Evolutionary conservation across 208 protist species (phyloP), one percentile per base, ranked within the genome.

Genomic region (Zelonia costaricensis): DNA sequence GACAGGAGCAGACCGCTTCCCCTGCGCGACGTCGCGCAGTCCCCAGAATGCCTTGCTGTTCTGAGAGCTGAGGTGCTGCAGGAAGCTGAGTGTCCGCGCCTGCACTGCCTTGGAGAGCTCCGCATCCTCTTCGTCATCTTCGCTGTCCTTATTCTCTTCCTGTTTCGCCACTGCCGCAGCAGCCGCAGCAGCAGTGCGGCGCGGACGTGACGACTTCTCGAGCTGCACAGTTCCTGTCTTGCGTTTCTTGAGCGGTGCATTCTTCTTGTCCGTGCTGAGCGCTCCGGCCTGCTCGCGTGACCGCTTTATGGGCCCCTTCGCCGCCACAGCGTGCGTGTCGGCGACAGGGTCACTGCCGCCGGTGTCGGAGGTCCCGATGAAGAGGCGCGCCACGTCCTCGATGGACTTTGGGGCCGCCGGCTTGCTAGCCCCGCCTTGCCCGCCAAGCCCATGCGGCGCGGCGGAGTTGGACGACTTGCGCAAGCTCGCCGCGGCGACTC

Each of bases 41-140:
- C 62, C 62, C 86, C 86, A 93, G 64, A 93, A 88, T 22, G 59
- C 27, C 35, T 78, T 47, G n/a, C 75, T 74, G 28, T 69, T 57
- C 12, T 31, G 44, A 1, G 78, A 61, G 28, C 40, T 59, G 13
- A 93, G 76, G 16, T 57, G 53, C 27, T 78, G 33, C 30, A 93
- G 58, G 67, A 93, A 91, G 10, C 33, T 55, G 20, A 84, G 59
- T 22, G 82, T 62, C n/a, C 70, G 67, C 18, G 58, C 52, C 18
- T 86, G 56, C 7, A 93, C 80, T 9, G 85, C 79, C 18, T 57
- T 67, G 10, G 87, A 74, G 22, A 91, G 46, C 3, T 58, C 62
- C 25, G 64, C 74, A 52, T 93, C 87, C 15, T 83, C 77, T 46
- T 76, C 78, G 18, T 88, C 70, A 18, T 74, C 76, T n/a, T n/a